Conservation (phyloP, 495 filamentous ascomycete genomes). For the Aspergillus wentii region DNA sequence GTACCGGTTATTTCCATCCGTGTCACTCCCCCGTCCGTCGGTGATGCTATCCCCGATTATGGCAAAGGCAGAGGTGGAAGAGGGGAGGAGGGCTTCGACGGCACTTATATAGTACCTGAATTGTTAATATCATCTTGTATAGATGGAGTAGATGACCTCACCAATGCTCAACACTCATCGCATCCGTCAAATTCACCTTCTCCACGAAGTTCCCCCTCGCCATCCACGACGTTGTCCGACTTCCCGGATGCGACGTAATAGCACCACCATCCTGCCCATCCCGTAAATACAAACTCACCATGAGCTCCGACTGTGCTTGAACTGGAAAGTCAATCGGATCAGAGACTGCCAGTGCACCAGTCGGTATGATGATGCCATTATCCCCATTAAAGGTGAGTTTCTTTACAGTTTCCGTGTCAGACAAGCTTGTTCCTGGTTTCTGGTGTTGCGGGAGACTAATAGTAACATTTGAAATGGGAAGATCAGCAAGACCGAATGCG, state of each 20-base stretch:
- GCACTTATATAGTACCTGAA: constrained; percentile 56
- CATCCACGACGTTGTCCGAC: constrained; percentile 60
- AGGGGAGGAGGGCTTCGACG: constrained; percentile 53
- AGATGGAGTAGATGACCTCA: constrained; percentile 2
- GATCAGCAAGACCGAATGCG: constrained; percentile 56
- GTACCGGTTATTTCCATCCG: constrained; percentile 61
- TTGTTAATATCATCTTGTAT: background rate
- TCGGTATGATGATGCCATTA: constrained; percentile 48
- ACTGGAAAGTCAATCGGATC: constrained; percentile 58
- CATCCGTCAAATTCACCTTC: constrained; percentile 39
- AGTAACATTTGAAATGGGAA: constrained; percentile 56
- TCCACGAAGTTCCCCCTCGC: constrained; percentile 48
- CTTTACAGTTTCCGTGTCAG: constrained; percentile 44
- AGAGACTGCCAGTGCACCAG: constrained; percentile 54
- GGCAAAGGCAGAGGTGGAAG: constrained; percentile 40
- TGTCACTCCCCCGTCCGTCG: constrained; percentile 60
- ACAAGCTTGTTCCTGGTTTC: constrained; percentile 46
- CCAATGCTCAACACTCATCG: constrained; percentile 24
- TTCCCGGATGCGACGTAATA: constrained; percentile 65
- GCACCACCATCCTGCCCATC: constrained; percentile 49
- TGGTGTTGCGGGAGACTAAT: constrained; percentile 48
- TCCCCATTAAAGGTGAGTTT: constrained; percentile 54
- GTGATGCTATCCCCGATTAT: constrained; percentile 74
- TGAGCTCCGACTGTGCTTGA: constrained; percentile 43
- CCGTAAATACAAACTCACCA: constrained; percentile 54